Evolutionary conservation across 495 filamentous ascomycete genomes (phyloP).

Genomic region (Lindgomyces ingoldianus): DNA sequence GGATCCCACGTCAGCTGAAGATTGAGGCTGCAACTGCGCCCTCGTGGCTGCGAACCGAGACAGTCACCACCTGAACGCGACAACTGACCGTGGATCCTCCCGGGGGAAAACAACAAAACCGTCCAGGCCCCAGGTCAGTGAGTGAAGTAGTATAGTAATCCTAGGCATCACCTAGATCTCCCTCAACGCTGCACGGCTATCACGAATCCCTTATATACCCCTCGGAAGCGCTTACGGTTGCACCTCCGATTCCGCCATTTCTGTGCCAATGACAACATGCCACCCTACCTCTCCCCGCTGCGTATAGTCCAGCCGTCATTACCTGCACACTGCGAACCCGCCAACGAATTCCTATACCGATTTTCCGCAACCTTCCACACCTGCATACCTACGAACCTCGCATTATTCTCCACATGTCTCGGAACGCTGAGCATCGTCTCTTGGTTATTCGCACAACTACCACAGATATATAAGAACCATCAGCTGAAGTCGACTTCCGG

Average conservation of each 20-base stretch:
- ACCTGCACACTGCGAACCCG: constrained; percentile 65
- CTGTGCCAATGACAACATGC: constrained; percentile 38
- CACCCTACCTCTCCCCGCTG: constrained; percentile 32
- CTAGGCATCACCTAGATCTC: not conserved
- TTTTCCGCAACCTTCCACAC: constrained; percentile 64
- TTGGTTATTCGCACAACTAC: constrained; percentile 77
- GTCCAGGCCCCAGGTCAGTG: not conserved
- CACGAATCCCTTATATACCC: constrained; percentile 11
- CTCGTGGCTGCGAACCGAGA: constrained; percentile 28
- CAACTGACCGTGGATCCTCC: constrained; percentile 24
- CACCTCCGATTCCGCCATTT: constrained; percentile 24
- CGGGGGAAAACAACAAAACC: not conserved
- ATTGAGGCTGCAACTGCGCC: constrained; percentile 26
- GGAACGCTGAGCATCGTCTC: constrained; percentile 66
- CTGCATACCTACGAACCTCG: constrained; percentile 67
- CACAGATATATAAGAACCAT: constrained; percentile 74
- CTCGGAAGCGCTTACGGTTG: constrained; percentile 3
- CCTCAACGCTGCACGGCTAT: not conserved
- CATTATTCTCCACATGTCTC: constrained; percentile 64
- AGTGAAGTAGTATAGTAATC: not conserved
- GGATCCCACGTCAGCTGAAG: constrained; percentile 20
- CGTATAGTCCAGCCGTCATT: constrained; percentile 44
- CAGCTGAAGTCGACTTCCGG: constrained; percentile 66
- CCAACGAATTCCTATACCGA: constrained; percentile 57
- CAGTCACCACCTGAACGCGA: constrained; percentile 31